Evolutionary conservation across 306 rosid genomes (phyloP), one percentile per base, ranked within the genome.

Genomic region (Sicyos edulis): DNA sequence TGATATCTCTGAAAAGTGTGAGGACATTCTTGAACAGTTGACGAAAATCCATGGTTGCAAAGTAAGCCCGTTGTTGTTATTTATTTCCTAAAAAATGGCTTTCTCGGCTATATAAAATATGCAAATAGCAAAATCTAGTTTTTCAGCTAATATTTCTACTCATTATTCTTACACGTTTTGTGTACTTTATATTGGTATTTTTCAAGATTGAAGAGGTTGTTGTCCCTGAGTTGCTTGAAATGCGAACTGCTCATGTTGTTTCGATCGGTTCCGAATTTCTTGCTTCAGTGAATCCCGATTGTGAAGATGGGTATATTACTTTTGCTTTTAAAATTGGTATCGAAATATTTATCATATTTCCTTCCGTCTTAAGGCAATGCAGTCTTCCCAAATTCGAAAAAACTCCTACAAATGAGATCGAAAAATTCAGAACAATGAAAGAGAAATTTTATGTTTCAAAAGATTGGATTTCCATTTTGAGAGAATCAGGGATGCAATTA

Each of bases 201-300:
- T 61, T 71, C 77, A 69, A 90, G 96, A 76, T 78, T 78, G 82
- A 45, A 77, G 98, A 92, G 70, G 81, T 92, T 83, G 88, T 84
- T 70, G 74, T 92, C 76, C 98, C 98, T 13, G 96, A 92, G 89
- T 82, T 92, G 76, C 71, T 75, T 53, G 96, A 90, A 79, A 88
- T 90, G 96, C 78, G 88, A 59, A 80, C 81, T 69, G 90, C 96
- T 79, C 98, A 92, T 83, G 2, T 88, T 70, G 90, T 92, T 83
- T 80, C 98, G 52, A 87, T 92, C 78, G 98, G 96, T 56, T 85
- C 98, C 26, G 98, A 90, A 85, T 75, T 79, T 80, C 15, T 75
- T 19, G 44, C 78, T 76, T 82, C 90, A 17, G 11, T 92, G 34
- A 92, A 73, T 83, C 86, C 98, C 34, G 81, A 87, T 81, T 70